Evolutionary conservation across 2,329 filamentous ascomycete species (phyloP), one percentile per base, ranked within the genome.

Genomic region (Hymenoscyphus fraxineus): DNA sequence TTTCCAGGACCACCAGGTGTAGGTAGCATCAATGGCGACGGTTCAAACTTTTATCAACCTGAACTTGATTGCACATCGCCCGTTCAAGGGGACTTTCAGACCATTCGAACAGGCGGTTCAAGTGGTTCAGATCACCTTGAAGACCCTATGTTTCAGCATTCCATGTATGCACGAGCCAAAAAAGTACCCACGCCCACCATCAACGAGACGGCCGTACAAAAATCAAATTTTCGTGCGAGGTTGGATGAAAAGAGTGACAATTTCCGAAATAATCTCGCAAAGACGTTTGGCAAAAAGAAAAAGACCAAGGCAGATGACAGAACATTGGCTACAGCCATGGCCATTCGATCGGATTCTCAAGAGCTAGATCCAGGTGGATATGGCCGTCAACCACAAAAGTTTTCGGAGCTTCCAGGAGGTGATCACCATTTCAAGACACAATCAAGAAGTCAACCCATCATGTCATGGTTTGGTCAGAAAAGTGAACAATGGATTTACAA

Each of bases 161-260:
- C 59, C 22, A 67, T 62, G 12, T 68, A 71, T 60, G 66, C 65
- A 15, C 61, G 66, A 2, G 66, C 68, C 19, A 66, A 65, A 22
- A 70, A 70, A 51, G 68, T 71, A 4, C 62, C 59, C 9, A 59
- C 69, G 15, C 67, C 71, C 38, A 60, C 63, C 13, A 56, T 71
- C 35, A 82, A 85, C 54, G 78, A 82, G 0, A 82, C 81, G 1
- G 81, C 80, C 6, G 84, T 86, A 59, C 83, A 85, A 69, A 83
- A 82, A 68, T 85, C 82, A 1, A 81, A 81, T 0, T 76, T 86
- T 59, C 77, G 84, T 57, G 81, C 76, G 56, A 79, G 78, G 27
- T 75, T 86, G 58, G 84, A 86, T 67, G 83, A 82, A 74, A 83
- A 78, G 69, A 86, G 83, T 68, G 82, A 84, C n/a, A 79, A 78